phyloP scores from a whole-genome alignment of 2,329 filamentous ascomycete genomes.

The Diaporthe sp. region DNA sequence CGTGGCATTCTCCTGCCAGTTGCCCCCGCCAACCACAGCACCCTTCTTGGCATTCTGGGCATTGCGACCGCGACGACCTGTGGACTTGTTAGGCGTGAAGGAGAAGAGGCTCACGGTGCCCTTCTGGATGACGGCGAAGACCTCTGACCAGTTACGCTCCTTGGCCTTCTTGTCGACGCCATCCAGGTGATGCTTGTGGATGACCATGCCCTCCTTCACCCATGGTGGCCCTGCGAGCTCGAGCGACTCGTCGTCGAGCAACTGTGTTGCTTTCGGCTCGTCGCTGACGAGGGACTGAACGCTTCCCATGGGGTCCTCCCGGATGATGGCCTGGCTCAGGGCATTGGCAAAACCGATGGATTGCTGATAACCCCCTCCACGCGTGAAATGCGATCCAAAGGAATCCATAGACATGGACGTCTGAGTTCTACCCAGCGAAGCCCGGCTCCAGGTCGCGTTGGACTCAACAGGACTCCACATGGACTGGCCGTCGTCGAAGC shows the following conservation, averaged over 20 bases:
- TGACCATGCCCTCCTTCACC: conserved; percentile 96
- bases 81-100: conserved; percentile 85
- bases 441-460: conserved; percentile 96
- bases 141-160: conserved; percentile 93
- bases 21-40: conserved; percentile 89
- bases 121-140: conserved; percentile 96
- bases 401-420: conserved; percentile 95
- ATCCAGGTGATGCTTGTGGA: conserved; percentile 96
- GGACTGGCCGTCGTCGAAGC: conserved; percentile 90
- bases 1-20: conserved; percentile 98
- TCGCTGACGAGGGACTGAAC: conserved; percentile 69
- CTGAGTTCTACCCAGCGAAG: conserved; percentile 90
- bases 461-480: conserved; percentile 88
- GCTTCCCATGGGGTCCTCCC: conserved; percentile 76
- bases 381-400: conserved; percentile 80
- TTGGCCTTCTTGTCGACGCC: conserved; percentile 91
- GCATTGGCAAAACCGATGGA: conserved; percentile 98
- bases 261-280: conserved; percentile 68
- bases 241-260: conserved; percentile 92
- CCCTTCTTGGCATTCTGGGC: conserved; percentile 64
- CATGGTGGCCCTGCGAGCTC: conserved; percentile 95
- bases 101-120: conserved; percentile 95
- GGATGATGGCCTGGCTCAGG: conserved; percentile 94
- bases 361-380: conserved; percentile 87
- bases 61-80: conserved; percentile 63